A percentile compares a stretch with the other conserved stretches of the same genome.
Conservation (phyloP, 2,329 filamentous ascomycete species). For the Ophiostoma angusticollis region DNA sequence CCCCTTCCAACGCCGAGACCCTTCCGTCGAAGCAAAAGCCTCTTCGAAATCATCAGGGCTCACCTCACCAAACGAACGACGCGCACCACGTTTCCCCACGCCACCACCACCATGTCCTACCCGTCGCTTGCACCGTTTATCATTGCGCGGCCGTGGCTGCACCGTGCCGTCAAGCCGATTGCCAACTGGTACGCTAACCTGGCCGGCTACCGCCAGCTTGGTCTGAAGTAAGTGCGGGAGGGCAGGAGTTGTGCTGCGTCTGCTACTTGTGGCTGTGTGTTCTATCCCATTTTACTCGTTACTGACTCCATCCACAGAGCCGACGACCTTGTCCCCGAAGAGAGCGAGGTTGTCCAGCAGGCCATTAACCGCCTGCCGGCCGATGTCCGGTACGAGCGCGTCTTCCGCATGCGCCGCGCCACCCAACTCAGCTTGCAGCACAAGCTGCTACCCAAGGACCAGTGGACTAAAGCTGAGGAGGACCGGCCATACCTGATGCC, state of each 20-base stretch:
- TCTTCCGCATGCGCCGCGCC: conserved; percentile 92
- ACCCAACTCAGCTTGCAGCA: conserved; percentile 61
- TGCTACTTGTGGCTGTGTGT: too few species aligned
- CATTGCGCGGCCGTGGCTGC: conserved; percentile 74
- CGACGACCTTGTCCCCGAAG: conserved; percentile 92
- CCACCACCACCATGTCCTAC: conserved; percentile 7
- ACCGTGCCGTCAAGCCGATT: conserved; percentile 64
- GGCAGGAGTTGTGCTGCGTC: too few species aligned
- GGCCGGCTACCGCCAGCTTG: conserved; percentile 35
- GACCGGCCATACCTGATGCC: conserved; percentile 42
- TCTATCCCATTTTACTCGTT: too few species aligned
- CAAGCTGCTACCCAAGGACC: conserved; percentile 48
- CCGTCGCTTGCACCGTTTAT: conserved; percentile 38
- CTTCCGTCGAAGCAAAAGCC: too few species aligned
- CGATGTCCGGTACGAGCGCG: conserved; percentile 89
- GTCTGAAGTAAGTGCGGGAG: conserved; percentile 11
- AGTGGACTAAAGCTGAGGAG: conserved; percentile 48
- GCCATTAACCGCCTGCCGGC: conserved; percentile 82
- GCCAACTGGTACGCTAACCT: conserved; percentile 82
- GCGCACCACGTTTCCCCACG: too few species aligned
- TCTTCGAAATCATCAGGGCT: too few species aligned
- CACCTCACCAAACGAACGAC: too few species aligned
- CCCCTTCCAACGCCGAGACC: not conserved
- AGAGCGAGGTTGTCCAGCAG: conserved; percentile 72
- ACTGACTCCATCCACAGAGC: conserved; percentile 52